Evolutionary conservation across 805 yeast species (phyloP), one percentile per base, ranked within the genome.

Genomic region (Ogataea pini): DNA sequence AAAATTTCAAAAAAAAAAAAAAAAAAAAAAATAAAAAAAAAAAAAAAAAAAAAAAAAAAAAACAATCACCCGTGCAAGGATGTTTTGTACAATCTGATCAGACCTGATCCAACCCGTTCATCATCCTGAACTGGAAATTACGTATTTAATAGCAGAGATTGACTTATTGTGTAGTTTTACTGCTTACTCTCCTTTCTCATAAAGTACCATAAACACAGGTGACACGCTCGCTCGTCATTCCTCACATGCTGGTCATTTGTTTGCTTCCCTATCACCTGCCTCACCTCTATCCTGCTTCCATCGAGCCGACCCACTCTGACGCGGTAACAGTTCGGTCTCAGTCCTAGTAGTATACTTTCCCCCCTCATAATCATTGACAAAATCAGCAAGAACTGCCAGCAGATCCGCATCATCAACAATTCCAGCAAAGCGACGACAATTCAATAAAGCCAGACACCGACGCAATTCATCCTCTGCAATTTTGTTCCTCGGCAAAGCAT

Each of bases 231-330:
- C 34, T 14, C 34, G 34, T 31, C 17, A 7, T 31, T 31, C 6
- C 9, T 17, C 13, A 4, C 14, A 6, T 10, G 25, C 9, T 28
- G n/a, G n/a, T n/a, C n/a, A n/a, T n/a, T n/a, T n/a, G n/a, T n/a
- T n/a, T n/a, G n/a, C n/a, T 12, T 28, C 4, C n/a, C 14, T n/a
- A 7, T 28, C 32, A 28, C 18, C 34, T 4, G 16, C 80, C 63
- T 91, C 98, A 1, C 96, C 96, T 57, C 97, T 72, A 0, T 73
- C 51, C n/a, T 69, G 61, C 1, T 86, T 85, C 98, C 97, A 91
- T 39, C 75, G 85, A 0, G 72, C 76, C 4, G 79, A 72, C 0
- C 97, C 97, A 42, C 90, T 83, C 61, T 87, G 85, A 48, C 97
- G 68, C 0, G 90, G 86, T 22, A 63, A 61, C 34, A 64, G 58